A percentile compares a stretch with the other conserved stretches of the same genome.
Evolutionary conservation across 164 flowering plant genomes (phyloP).

Genomic region (Vitis amurensis): DNA sequence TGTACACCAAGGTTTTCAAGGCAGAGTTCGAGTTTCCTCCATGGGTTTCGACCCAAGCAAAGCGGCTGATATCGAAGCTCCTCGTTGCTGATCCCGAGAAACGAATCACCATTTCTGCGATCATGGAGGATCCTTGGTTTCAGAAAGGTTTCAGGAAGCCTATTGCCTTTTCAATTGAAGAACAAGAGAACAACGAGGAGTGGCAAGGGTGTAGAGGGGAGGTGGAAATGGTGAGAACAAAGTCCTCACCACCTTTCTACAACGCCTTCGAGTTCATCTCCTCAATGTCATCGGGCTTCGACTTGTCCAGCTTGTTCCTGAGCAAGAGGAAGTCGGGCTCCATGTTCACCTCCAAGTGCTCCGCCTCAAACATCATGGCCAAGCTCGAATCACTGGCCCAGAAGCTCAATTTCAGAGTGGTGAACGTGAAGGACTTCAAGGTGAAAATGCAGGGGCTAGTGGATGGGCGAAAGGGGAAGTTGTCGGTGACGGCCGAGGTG

Average conservation of each 20-base stretch:
- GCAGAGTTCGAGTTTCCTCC: slow-evolving; percentile 50
- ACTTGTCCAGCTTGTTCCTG: slow-evolving; percentile 50
- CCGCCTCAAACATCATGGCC: slow-evolving; percentile 36
- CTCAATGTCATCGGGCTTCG: slow-evolving; percentile 62
- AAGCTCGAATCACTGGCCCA: slow-evolving; percentile 40
- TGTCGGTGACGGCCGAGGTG: slow-evolving; percentile 52
- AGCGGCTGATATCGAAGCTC: slow-evolving; percentile 36
- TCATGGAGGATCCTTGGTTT: slow-evolving; percentile 47
- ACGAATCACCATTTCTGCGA: slow-evolving; percentile 36
- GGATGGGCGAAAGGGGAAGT: slow-evolving; percentile 56
- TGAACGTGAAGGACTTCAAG: slow-evolving; percentile 34
- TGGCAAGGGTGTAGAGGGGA: neutral
- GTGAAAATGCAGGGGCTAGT: slow-evolving; percentile 38
- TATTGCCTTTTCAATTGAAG: slow-evolving; percentile 16
- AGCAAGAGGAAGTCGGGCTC: slow-evolving; percentile 30
- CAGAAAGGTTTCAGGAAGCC: slow-evolving; percentile 25
- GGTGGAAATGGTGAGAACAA: slow-evolving; percentile 12
- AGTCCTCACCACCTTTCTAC: slow-evolving; percentile 39
- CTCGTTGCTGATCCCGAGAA: slow-evolving; percentile 45
- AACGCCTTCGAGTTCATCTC: slow-evolving; percentile 63
- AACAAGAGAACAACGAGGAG: neutral
- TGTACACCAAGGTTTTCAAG: slow-evolving; percentile 52
- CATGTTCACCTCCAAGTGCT: slow-evolving; percentile 44
- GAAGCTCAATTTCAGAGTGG: slow-evolving; percentile 29
- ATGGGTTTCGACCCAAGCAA: slow-evolving; percentile 45